phyloP scores from a whole-genome alignment of 768 basidiomycete genomes.

The Rhizopogon roseolus region DNA sequence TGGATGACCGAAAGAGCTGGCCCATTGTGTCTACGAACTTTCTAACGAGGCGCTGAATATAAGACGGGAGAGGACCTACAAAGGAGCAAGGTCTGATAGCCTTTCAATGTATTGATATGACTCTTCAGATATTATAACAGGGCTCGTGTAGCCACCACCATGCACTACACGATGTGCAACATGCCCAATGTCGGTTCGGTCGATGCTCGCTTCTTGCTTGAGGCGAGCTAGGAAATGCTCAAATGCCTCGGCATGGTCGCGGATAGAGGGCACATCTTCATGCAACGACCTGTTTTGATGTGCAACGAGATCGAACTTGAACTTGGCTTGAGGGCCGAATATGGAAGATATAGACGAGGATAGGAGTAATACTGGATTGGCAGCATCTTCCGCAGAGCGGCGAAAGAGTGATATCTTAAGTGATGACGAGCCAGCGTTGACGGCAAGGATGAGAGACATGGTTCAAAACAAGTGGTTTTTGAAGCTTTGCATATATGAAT shows the following conservation, averaged over 20 bases:
- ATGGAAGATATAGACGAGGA: slow-evolving; percentile 55
- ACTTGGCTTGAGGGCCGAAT: slow-evolving; percentile 47
- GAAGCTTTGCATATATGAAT: not conserved
- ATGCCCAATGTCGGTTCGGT: slow-evolving; percentile 39
- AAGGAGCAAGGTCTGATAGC: slow-evolving; percentile 76
- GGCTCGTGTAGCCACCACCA: slow-evolving; percentile 73
- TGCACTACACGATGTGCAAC: slow-evolving; percentile 85
- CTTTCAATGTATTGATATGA: slow-evolving; percentile 69
- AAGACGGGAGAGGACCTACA: slow-evolving; percentile 40
- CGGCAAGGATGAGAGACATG: slow-evolving; percentile 52
- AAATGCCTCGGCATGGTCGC: slow-evolving; percentile 62
- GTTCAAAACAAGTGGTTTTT: not conserved
- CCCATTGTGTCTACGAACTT: slow-evolving; percentile 49
- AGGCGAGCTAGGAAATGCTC: slow-evolving; percentile 51
- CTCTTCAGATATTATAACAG: slow-evolving; percentile 62
- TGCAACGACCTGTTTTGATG: slow-evolving; percentile 5
- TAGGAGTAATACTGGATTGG: slow-evolving; percentile 40
- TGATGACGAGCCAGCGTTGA: slow-evolving; percentile 83
- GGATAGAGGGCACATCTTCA: slow-evolving; percentile 32
- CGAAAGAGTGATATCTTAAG: slow-evolving; percentile 75
- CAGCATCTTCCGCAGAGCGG: slow-evolving; percentile 20
- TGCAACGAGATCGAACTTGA: slow-evolving; percentile 34
- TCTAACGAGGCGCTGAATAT: not conserved
- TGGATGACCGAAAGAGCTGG: slow-evolving; percentile 56
- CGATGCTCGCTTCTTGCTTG: slow-evolving; percentile 35